Base-by-base conservation (phyloP, 2,329 filamentous ascomycete genomes). In the Aspergillus pseudoglaucus region DNA sequence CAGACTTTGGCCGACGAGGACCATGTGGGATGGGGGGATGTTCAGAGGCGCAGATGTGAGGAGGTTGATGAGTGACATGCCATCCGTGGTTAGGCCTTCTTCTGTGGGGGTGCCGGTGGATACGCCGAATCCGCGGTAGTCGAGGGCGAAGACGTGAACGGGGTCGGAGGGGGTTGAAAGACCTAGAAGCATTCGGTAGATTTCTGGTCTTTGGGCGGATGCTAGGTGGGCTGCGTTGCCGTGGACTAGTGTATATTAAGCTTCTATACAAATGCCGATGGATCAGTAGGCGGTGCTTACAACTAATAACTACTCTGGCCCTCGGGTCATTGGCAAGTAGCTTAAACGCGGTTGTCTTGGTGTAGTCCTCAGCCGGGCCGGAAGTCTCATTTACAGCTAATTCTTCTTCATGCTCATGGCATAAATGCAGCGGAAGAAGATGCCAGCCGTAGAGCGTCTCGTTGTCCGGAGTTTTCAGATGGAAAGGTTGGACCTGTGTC, bases 381-480 rank as follows among this genome's bases (percentile, higher is more conserved):
- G 83, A 83, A 53, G 71, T 65, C 5, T 70, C 66, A 55, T 82
- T 76, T 4, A 69, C 65, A 35, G 79, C 71, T 10, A 94, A 71
- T 12, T 73, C 71, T 18, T 75, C 69, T 59, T 94, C 86, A 58
- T 95, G 79, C 55, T 85, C 76, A 6, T 82, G 74, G 64, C 94
- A 95, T 0, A 88, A 73, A 45, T 85, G 82, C 6, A 94, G 69
- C 0, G 91, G 91, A 43, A 96, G 72, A 47, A 97, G 78, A 62
- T 96, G 91, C 91, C 91, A 97, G 22, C 87, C 87, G 62, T 93
- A 94, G 15, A 97, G 72, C 2, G 75, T 81, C 66, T 90, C 84
- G 35, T 83, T 81, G 64, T 96, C 90, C 1, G 81, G 74, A 0
- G 89, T 93, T 3, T 70, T 72, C 33, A 97, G 70, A 42, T 80